Percentiles rank a stretch among this genome's conserved stretches.
Conservation (phyloP, 2,329 filamentous ascomycete species). For the Diaporthe capsici region DNA sequence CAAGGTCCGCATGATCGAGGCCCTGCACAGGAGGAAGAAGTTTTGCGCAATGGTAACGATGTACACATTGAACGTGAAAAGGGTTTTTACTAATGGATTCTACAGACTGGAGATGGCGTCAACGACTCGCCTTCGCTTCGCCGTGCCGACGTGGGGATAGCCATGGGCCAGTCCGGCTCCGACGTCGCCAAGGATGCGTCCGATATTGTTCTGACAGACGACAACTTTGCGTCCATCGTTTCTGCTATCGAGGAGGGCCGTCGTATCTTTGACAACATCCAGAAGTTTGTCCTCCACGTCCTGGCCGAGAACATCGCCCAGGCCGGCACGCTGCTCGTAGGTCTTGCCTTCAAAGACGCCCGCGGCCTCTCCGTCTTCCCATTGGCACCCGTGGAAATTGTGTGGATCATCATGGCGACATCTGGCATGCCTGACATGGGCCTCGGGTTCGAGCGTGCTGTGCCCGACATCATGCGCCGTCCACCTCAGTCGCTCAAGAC, state of each 20-base stretch:
- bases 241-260: conserved; percentile 72
- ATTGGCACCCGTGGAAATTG: conserved; percentile 77
- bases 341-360: conserved; percentile 77
- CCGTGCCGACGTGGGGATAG: conserved; percentile 76
- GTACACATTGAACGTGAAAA: not conserved
- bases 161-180: conserved; percentile 71
- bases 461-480: conserved; percentile 75
- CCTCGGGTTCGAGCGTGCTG: conserved; percentile 77
- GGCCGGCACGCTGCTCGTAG: conserved; percentile 75
- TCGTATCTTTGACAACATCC: conserved; percentile 78
- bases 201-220: conserved; percentile 77
- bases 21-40: conserved; percentile 73
- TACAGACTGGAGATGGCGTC: conserved; percentile 78
- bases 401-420: conserved; percentile 83
- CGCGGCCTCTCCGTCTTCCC: conserved; percentile 77
- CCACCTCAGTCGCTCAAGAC: conserved; percentile 71
- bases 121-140: conserved; percentile 77
- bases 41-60: conserved; percentile 69
- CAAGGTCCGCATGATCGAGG: conserved; percentile 82
- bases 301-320: conserved; percentile 78
- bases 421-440: conserved; percentile 80
- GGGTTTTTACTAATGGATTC: not conserved
- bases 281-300: conserved; percentile 78
- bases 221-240: conserved; percentile 80
- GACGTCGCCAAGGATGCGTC: conserved; percentile 76